phyloP scores from a whole-genome alignment of 2,329 filamentous ascomycete species.

The Claviceps sp. region DNA sequence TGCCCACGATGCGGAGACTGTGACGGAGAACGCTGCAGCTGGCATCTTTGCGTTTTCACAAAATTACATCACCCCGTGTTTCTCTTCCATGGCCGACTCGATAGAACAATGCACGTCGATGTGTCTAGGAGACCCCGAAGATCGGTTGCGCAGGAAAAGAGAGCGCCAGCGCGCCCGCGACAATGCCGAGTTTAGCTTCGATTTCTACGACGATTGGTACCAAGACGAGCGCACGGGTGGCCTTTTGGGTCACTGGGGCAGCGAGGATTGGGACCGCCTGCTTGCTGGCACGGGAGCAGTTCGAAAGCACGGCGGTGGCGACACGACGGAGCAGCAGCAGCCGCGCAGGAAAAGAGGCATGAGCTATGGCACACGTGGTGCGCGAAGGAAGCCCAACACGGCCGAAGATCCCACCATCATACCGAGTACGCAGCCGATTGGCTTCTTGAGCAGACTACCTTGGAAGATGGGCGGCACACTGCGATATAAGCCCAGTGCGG shows the following conservation, averaged over 20 bases:
- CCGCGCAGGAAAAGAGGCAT: slow-evolving; percentile 66
- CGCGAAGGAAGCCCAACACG: slow-evolving; percentile 34
- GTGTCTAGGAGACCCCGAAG: slow-evolving; percentile 59
- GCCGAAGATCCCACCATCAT: slow-evolving; percentile 75
- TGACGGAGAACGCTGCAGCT: slow-evolving; percentile 83
- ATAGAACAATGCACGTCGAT: slow-evolving; percentile 60
- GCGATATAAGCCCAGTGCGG: slow-evolving; percentile 80
- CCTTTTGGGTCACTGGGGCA: slow-evolving; percentile 60
- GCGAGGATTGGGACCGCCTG: slow-evolving; percentile 73
- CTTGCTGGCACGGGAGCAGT: slow-evolving; percentile 53
- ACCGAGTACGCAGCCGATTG: slow-evolving; percentile 70
- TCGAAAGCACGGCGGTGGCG: slow-evolving; percentile 19
- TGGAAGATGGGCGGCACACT: slow-evolving; percentile 74
- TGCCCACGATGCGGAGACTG: slow-evolving; percentile 77
- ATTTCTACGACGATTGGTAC: slow-evolving; percentile 98
- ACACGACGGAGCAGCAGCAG: slow-evolving; percentile 50
- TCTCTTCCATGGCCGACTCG: slow-evolving; percentile 51
- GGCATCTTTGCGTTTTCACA: slow-evolving; percentile 83
- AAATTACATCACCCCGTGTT: slow-evolving; percentile 70
- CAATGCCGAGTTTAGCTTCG: slow-evolving; percentile 73
- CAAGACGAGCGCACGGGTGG: slow-evolving; percentile 39
- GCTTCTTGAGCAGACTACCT: slow-evolving; percentile 71
- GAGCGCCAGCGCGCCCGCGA: slow-evolving; percentile 47
- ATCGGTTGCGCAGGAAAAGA: slow-evolving; percentile 54
- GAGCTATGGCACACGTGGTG: slow-evolving; percentile 70